Evolutionary conservation across 192 early-diverging fungal species (phyloP).

Genomic region (Nowakowskiella sp.): DNA sequence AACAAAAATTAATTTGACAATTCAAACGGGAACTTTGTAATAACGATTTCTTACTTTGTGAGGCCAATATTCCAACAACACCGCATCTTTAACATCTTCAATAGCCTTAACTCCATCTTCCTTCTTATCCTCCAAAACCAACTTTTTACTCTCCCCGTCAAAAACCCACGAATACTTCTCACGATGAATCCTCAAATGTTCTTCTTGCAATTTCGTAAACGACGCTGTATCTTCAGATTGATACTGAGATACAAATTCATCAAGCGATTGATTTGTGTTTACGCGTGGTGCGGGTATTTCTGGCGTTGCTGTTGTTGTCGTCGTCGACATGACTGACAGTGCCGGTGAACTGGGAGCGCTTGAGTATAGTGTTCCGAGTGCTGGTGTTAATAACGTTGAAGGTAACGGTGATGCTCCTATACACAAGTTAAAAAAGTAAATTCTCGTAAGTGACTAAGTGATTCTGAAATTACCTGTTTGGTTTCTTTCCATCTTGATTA

Average conservation of each 20-base stretch:
- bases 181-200: slow-evolving; percentile 46
- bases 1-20: slow-evolving; percentile 12
- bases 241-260: slow-evolving; percentile 63
- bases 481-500: too few species aligned
- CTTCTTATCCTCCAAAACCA: slow-evolving; percentile 12
- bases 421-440: neutral
- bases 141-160: slow-evolving; percentile 46
- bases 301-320: neutral
- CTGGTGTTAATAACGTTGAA: too few species aligned
- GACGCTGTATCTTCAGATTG: slow-evolving; percentile 79
- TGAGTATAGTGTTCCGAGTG: too few species aligned
- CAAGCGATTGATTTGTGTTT: slow-evolving; percentile 51
- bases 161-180: slow-evolving; percentile 61
- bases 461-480: neutral
- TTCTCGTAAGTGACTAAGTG: neutral
- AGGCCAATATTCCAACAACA: neutral
- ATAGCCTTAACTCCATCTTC: slow-evolving; percentile 2
- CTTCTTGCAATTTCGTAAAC: slow-evolving; percentile 56
- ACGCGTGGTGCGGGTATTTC: slow-evolving; percentile 13
- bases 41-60: too few species aligned
- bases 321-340: neutral
- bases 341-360: slow-evolving; percentile 8
- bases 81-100: slow-evolving; percentile 21
- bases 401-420: too few species aligned
- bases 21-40: too few species aligned